Base-by-base conservation (phyloP, 495 filamentous ascomycete species). In the Tuber calosporum region DNA sequence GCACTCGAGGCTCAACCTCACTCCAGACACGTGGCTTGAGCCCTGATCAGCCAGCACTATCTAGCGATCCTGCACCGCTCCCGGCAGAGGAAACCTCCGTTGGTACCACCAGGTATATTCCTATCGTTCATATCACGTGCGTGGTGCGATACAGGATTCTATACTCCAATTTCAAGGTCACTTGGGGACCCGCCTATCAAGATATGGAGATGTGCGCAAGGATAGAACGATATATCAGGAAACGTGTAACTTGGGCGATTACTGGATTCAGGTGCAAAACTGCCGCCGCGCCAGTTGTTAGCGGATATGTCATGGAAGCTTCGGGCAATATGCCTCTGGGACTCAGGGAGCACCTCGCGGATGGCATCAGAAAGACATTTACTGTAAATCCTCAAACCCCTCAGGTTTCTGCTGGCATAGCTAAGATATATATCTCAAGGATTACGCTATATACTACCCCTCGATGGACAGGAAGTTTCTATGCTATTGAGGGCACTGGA, bases 281-380 rank as follows among this genome's bases (percentile, higher is more conserved):
- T 22, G 66, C 40, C n/a, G 71, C 40, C 41, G 67, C 73, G n/a
- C 22, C 26, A 22, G 69, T 66, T 36, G n/a, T 53, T 8, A 22
- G 40, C 9, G 67, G 71, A 39, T 79, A 79, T 72, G 66, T 74
- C 41, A 79, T 78, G 77, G 72, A 74, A 67, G 77, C 75, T 2
- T 67, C 9, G 7, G 75, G 77, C 1, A 66, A 79, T 67, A 62
- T 75, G 20, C 77, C 75, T 42, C 67, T 58, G 43, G 76, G 70
- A 30, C 71, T 40, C 5, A 41, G 39, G 40, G 41, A 26, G 22
- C 9, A 72, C 4, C 53, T 79, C 15, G 72, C 58, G 8, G 72
- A 69, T 58, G 69, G 71, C 48, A 72, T 79, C 36, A 71, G 75
- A 26, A 72, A 78, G 26, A 62, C 69, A 1, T 79, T 79, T 72